A percentile compares a stretch with the other conserved stretches of the same genome.
These are phyloP conservation scores for Hypholoma sublateritium DNA, from an alignment of 768 basidiomycete species.

Conservation along the genomic window DNA sequence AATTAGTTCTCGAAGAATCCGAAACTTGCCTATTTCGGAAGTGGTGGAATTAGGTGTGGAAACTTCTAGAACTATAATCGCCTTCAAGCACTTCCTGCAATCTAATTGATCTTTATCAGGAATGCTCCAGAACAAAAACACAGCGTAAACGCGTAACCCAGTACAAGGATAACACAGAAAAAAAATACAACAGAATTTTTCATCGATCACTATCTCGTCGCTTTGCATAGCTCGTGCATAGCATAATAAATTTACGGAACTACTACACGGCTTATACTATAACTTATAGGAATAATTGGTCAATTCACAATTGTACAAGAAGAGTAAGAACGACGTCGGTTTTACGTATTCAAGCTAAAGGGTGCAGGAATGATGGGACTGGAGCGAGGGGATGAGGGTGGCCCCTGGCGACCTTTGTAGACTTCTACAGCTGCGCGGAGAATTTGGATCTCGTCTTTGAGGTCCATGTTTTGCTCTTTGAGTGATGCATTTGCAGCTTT, in stretches of 20 bases:
- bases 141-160: too few relatives aligned
- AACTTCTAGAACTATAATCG: slow-evolving; percentile 40
- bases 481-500: slow-evolving; percentile 52
- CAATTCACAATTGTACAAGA: too few relatives aligned
- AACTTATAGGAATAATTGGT: too few relatives aligned
- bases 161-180: not conserved
- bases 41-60: slow-evolving; percentile 29
- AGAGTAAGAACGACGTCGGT: too few relatives aligned
- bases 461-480: slow-evolving; percentile 52
- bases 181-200: not conserved
- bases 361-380: slow-evolving; percentile 32
- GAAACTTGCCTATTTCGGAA: slow-evolving; percentile 45
- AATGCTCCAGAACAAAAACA: slow-evolving; percentile 6
- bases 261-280: not conserved
- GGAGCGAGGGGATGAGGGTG: slow-evolving; percentile 41
- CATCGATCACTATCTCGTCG: not conserved
- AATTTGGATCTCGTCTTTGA: slow-evolving; percentile 53
- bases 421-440: slow-evolving; percentile 70
- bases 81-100: slow-evolving; percentile 6
- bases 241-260: not conserved
- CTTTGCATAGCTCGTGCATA: not conserved
- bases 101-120: slow-evolving; percentile 8
- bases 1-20: slow-evolving; percentile 51
- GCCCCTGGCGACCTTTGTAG: slow-evolving; percentile 46
- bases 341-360: not conserved